Evolutionary conservation across 2,329 filamentous ascomycete genomes (phyloP), one percentile per base, ranked within the genome.

Genomic region (Eutypella sp.): DNA sequence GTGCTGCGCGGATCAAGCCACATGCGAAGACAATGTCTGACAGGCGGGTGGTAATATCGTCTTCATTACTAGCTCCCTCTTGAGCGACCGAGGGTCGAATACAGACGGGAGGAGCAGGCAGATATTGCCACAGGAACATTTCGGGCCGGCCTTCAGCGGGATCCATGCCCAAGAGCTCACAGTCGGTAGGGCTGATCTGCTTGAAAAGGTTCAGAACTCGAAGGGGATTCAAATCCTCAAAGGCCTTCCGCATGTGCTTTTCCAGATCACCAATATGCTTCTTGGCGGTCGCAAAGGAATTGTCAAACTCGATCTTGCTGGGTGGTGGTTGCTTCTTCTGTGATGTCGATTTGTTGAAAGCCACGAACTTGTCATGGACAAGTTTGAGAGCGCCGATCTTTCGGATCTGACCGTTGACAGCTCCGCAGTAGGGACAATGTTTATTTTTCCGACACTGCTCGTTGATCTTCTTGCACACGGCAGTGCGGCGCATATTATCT

Each of bases 61-160:
- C 93, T 66, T 99, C 93, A 18, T 89, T 99, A 54, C 89, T 96
- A 3, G 91, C 87, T 49, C 82, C 88, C 52, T 97, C 93, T 65
- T 97, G 93, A 24, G 86, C 86, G 16, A 99, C 93, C 0, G 91
- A 96, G 0, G 93, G 93, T 48, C 93, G 80, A 58, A 99, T 95
- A 56, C 89, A 95, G 5, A 97, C 88, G 0, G 93, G 93, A 1
- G 93, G 92, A 1, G 92, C 92, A 1, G 93, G 93, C 29, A 99
- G 78, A 60, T 90, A 95, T 62, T 96, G 91, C 93, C 93, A 99
- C 38, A 99, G 82, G 65, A 97, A 95, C 83, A 95, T 95, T 64
- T 99, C 93, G 0, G 93, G 93, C 16, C 91, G 80, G 10, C 89
- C 89, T 57, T 96, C 90, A 13, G 81, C 76, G 1, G 91, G 88